Base-by-base conservation (phyloP, 2,329 filamentous ascomycete genomes). In the Colletotrichum sp. region DNA sequence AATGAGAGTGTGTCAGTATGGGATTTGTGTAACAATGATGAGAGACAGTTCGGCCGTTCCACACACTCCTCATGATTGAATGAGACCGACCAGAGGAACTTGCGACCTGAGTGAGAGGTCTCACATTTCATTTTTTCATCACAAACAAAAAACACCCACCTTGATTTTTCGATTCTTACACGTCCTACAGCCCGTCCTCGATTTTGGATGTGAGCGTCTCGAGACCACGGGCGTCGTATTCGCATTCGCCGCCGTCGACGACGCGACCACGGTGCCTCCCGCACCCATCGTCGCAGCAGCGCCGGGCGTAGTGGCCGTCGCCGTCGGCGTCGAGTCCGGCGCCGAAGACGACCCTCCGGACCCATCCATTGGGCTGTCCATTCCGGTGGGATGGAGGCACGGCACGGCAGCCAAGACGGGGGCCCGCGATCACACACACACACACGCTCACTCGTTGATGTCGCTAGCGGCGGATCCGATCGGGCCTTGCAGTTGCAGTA, bases 81-180 rank as follows among this genome's bases (percentile, higher is more conserved):
- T 39, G 26, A 64, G 12, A 64, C 32, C 18, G 18, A 64, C 32
- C 12, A 16, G 55, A 59, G 55, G 15, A n/a, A 30, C 28, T 30
- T 30, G 59, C 18, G 39, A 32, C 18, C 18, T 52, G 26, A 21
- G 8, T 48, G 39, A 55, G n/a, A 21, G 64, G 36, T 30, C 26
- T 52, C 36, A 65, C 34, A 52, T 21, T 1, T 52, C 43, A n/a
- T 18, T 57, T 30, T 28, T 34, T 16, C 39, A 26, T 18, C 15
- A 52, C 43, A 52, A 63, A 34, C 30, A 13, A 24, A 26, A 24
- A 26, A 36, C 16, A 28, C 75, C 59, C 30, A 78, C 77, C 72
- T 90, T 91, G 68, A 90, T 88, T 81, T 89, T 90, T 66, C 90
- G 87, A 30, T 82, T 81, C 82, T 91, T 92, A 85, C 90, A 92